A percentile compares a stretch with the other conserved stretches of the same genome.
Evolutionary conservation across 106 monocot species (phyloP).

Genomic region (Dioscorea dumetorum): DNA sequence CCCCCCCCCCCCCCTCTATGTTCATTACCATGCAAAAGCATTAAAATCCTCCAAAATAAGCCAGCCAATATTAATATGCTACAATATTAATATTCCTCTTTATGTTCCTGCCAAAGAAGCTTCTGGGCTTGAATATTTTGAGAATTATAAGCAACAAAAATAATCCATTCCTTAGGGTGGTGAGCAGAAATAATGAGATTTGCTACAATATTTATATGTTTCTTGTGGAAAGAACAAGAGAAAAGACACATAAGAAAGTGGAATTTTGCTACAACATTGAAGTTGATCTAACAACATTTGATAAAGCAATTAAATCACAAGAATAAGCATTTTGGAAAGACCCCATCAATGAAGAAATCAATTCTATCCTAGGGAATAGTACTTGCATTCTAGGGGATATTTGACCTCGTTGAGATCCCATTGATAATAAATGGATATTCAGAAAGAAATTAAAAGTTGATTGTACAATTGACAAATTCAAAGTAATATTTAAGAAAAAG

Average conservation of each 20-base stretch:
- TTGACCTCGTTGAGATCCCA: not conserved
- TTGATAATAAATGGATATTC: conserved; percentile 10
- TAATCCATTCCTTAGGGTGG: too few relatives aligned
- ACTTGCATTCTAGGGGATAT: conserved; percentile 1
- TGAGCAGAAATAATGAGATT: too few relatives aligned
- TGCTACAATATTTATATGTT: too few relatives aligned
- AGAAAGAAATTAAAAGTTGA: not conserved
- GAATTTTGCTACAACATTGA: too few relatives aligned
- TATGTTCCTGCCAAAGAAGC: too few relatives aligned
- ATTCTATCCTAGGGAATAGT: conserved; percentile 5
- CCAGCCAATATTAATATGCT: too few relatives aligned
- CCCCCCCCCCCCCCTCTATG: too few relatives aligned
- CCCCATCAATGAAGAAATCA: conserved; percentile 1
- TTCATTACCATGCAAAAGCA: too few relatives aligned
- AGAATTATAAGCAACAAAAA: too few relatives aligned
- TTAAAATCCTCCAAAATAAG: too few relatives aligned
- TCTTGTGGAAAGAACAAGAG: not conserved
- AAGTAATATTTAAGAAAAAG: not conserved
- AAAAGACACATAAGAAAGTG: not conserved
- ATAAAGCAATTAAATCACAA: not conserved
- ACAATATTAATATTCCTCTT: too few relatives aligned
- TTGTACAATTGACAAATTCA: conserved; percentile 4
- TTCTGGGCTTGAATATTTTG: too few relatives aligned
- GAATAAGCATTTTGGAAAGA: conserved; percentile 9
- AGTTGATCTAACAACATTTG: not conserved